Evolutionary conservation across 164 flowering plant genomes (phyloP), one percentile per base, ranked within the genome.

Genomic region (Annona squamosa): DNA sequence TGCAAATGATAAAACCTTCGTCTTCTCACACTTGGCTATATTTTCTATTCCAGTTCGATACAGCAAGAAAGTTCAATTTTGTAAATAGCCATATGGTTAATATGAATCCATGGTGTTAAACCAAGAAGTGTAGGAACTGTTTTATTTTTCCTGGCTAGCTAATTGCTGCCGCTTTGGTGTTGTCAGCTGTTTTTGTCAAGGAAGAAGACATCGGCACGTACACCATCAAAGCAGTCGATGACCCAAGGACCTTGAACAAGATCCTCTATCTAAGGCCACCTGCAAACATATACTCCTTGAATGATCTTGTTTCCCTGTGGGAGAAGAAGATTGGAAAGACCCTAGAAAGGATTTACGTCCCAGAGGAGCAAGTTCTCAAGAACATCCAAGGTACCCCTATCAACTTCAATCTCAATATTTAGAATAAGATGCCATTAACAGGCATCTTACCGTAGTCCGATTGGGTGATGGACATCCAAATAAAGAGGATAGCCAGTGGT

Each of bases 211-310:
- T 89, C 63, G 93, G 74, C 6, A 81, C 90, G 1, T 91, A 71
- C 78, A 89, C 93, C 18, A 85, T 91, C 71, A 85, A 75, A 78
- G 85, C 90, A 0, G 89, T 84, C 63, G 90, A 86, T 73, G 93
- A 88, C 67, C 93, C 92, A 44, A 84, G 90, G 76, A 87, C 96
- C 59, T 71, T 88, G 84, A 88, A 89, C 88, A 88, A 87, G 75
- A 80, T 80, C 77, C 78, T 91, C 63, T 82, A 80, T 79, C 69
- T 91, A 59, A 85, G 69, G 71, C 90, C 93, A 44, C 80, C 88
- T 5, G 78, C 73, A 19, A 86, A 89, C 79, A 80, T 62, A 12
- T 74, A 68, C 77, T 85, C 93, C 7, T 79, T 86, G 79, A 86
- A 87, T 57, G 91, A 90, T 16, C 80, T 89, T 4, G 90, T 86